These are phyloP conservation scores for Ogataea glucozyma DNA, from an alignment of 805 yeast species.

Conservation along the genomic window DNA sequence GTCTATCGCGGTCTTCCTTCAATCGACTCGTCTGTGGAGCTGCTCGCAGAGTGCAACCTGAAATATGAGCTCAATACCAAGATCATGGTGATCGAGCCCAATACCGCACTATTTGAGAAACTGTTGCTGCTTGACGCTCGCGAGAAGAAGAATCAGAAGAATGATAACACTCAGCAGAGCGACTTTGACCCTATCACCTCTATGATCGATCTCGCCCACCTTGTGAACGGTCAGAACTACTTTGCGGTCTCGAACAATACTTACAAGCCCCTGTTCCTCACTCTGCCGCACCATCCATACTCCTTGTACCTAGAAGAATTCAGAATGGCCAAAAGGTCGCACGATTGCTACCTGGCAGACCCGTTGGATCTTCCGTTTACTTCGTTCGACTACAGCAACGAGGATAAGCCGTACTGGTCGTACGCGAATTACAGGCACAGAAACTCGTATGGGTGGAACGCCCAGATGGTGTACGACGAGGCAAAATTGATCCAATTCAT, in stretches of 20 bases:
- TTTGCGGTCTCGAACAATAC: slow-evolving; percentile 2
- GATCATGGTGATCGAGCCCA: slow-evolving; percentile 63
- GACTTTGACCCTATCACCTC: slow-evolving; percentile 51
- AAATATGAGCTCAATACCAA: slow-evolving; percentile 40
- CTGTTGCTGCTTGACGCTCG: slow-evolving; percentile 26
- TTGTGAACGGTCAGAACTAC: slow-evolving; percentile 20
- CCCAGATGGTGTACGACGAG: slow-evolving; percentile 29
- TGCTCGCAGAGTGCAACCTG: slow-evolving; percentile 17
- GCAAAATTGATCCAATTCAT: slow-evolving; percentile 58
- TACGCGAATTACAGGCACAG: slow-evolving; percentile 3
- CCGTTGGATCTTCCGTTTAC: slow-evolving; percentile 42
- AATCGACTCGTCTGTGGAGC: slow-evolving; percentile 18
- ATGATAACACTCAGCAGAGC: too few species aligned
- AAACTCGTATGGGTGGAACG: slow-evolving; percentile 38
- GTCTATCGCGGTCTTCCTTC: slow-evolving; percentile 44
- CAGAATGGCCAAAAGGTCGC: slow-evolving; percentile 33
- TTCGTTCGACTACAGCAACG: slow-evolving; percentile 9
- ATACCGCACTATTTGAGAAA: slow-evolving; percentile 23
- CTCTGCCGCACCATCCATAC: slow-evolving; percentile 53
- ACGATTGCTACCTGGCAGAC: slow-evolving; percentile 43
- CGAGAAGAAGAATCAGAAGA: too few species aligned
- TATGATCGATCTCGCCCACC: slow-evolving; percentile 29
- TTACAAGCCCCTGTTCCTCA: slow-evolving; percentile 34
- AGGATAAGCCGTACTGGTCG: slow-evolving; percentile 26
- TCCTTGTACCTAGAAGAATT: slow-evolving; percentile 56